A percentile compares a stretch with the other conserved stretches of the same genome.
Conservation (phyloP, 1,284 basidiomycete genomes). For the Naganishia sp. region DNA sequence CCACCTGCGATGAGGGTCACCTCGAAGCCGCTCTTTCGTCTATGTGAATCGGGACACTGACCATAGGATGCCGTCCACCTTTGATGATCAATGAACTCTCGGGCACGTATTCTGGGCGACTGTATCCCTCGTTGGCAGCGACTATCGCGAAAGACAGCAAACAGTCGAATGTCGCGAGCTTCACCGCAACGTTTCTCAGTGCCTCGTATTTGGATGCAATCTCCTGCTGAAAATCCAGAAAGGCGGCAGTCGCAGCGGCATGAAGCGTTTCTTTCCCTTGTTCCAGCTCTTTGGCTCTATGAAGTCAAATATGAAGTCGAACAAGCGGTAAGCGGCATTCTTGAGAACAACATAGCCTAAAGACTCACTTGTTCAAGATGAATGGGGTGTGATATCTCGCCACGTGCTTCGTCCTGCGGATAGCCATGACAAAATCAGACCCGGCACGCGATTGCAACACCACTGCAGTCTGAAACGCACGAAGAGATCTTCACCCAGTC, state of each 20-base stretch:
- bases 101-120: slow-evolving; percentile 75
- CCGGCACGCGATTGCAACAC: too few relatives aligned
- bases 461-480: slow-evolving; percentile 51
- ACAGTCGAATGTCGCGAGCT: slow-evolving; percentile 68
- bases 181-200: slow-evolving; percentile 71
- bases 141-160: slow-evolving; percentile 50
- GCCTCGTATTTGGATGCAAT: slow-evolving; percentile 70
- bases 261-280: slow-evolving; percentile 75
- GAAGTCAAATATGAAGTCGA: background rate
- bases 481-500: slow-evolving; percentile 77
- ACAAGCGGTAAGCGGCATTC: background rate
- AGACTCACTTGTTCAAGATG: slow-evolving; percentile 60
- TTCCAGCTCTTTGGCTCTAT: slow-evolving; percentile 66
- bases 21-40: slow-evolving; percentile 39
- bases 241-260: slow-evolving; percentile 66
- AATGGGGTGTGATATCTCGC: slow-evolving; percentile 81
- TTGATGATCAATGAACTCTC: slow-evolving; percentile 54
- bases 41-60: slow-evolving; percentile 52
- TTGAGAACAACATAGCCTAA: background rate
- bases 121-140: slow-evolving; percentile 46
- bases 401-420: slow-evolving; percentile 63
- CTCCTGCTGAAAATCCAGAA: slow-evolving; percentile 66
- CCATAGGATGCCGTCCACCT: slow-evolving; percentile 68
- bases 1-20: slow-evolving; percentile 74
- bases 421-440: slow-evolving; percentile 40